These are phyloP conservation scores for Artomyces pyxidatus DNA, from an alignment of 768 basidiomycete genomes.

Conservation along the genomic window DNA sequence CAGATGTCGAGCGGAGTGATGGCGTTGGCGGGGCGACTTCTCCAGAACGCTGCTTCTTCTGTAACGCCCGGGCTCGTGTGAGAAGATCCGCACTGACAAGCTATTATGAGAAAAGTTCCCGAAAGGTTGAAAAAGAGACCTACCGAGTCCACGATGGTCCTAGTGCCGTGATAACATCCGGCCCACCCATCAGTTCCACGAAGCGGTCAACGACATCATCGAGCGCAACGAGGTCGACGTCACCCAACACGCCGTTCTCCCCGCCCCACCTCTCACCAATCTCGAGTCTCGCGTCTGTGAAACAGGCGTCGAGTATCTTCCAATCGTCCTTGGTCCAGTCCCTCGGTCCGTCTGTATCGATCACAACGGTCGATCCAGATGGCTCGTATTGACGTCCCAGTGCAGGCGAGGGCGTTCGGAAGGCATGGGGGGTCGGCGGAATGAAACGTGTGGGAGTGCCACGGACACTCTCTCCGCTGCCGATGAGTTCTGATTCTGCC, in stretches of 20 bases:
- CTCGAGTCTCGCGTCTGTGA: constrained; percentile 60
- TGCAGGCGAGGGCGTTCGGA: constrained; percentile 13
- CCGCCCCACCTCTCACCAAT: constrained; percentile 28
- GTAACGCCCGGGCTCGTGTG: constrained; percentile 45
- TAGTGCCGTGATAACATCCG: constrained; percentile 27
- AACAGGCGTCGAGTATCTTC: constrained; percentile 72
- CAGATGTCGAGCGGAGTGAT: constrained; percentile 23
- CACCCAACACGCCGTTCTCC: constrained; percentile 33
- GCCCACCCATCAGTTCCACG: constrained; percentile 39
- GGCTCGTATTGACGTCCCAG: neutral
- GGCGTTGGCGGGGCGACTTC: constrained; percentile 51
- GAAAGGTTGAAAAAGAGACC: constrained; percentile 16
- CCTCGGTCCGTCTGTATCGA: constrained; percentile 16
- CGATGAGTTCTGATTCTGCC: constrained; percentile 39
- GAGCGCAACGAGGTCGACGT: constrained; percentile 43
- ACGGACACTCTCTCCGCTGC: constrained; percentile 9
- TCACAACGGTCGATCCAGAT: neutral
- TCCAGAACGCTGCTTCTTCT: constrained; percentile 51
- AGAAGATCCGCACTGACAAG: constrained; percentile 40
- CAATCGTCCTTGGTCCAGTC: constrained; percentile 73
- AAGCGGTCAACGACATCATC: constrained; percentile 59
- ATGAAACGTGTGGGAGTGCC: too few species aligned
- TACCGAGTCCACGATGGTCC: constrained; percentile 55
- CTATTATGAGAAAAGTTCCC: neutral
- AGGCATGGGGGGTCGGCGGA: neutral